A percentile compares a stretch with the other conserved stretches of the same genome.
Conservation (phyloP, 108 stramenopile species). For the Craspedostauros australis region DNA sequence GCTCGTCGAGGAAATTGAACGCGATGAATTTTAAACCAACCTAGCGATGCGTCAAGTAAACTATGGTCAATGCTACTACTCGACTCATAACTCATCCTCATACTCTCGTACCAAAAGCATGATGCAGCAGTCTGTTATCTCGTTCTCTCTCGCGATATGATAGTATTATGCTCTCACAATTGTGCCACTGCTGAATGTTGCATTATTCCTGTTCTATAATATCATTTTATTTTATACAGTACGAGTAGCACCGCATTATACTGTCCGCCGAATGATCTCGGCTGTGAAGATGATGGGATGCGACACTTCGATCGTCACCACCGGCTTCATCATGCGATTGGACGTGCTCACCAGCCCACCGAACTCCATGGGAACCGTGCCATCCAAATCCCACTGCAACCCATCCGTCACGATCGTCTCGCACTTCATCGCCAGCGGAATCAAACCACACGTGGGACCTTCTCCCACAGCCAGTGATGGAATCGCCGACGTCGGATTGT, state of each 20-base stretch:
- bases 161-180: too few species aligned
- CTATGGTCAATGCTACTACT: too few species aligned
- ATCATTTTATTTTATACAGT: too few species aligned
- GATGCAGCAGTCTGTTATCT: too few species aligned
- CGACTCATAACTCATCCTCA: too few species aligned
- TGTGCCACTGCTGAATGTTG: too few species aligned
- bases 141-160: too few species aligned
- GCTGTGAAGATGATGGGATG: slow-evolving; percentile 61
- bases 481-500: not conserved
- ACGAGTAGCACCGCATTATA: too few species aligned
- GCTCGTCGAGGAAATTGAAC: slow-evolving; percentile 68
- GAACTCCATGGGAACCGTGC: slow-evolving; percentile 55
- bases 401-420: slow-evolving; percentile 56
- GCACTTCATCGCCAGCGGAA: slow-evolving; percentile 58
- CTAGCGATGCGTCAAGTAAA: too few species aligned
- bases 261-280: slow-evolving; percentile 52
- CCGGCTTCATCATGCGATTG: slow-evolving; percentile 45
- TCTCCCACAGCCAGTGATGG: slow-evolving; percentile 33
- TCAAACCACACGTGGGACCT: slow-evolving; percentile 80
- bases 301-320: slow-evolving; percentile 45
- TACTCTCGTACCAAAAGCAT: too few species aligned
- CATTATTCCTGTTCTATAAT: too few species aligned
- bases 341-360: slow-evolving; percentile 82
- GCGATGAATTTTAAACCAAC: slow-evolving; percentile 31
- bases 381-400: slow-evolving; percentile 74